These are phyloP conservation scores for Fomitopsis serialis DNA, from an alignment of 768 basidiomycete species.

Conservation along the genomic window DNA sequence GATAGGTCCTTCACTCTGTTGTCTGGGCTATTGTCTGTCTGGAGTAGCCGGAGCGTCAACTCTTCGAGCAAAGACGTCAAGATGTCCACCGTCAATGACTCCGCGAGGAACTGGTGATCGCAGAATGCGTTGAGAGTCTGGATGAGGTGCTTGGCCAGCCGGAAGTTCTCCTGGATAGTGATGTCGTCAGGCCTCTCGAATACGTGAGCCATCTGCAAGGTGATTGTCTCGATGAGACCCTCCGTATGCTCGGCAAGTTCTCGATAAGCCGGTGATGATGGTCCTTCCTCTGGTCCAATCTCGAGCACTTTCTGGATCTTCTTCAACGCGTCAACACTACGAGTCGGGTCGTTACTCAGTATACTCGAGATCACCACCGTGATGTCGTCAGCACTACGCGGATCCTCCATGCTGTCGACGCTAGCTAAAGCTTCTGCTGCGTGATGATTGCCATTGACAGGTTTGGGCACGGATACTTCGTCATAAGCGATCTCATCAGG, in stretches of 20 bases:
- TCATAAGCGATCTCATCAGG: neutral
- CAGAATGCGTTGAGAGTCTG: constrained; percentile 95
- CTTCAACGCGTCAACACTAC: constrained; percentile 92
- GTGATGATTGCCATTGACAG: constrained; percentile 1
- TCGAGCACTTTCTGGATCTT: constrained; percentile 84
- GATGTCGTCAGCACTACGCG: constrained; percentile 48
- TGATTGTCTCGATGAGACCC: constrained; percentile 85
- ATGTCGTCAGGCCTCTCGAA: constrained; percentile 81
- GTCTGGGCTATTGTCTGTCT: constrained; percentile 84
- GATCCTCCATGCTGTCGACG: constrained; percentile 23
- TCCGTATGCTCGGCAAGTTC: constrained; percentile 77
- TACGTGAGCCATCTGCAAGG: constrained; percentile 85
- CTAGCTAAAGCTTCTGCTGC: neutral
- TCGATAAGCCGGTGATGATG: constrained; percentile 62
- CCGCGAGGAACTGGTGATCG: constrained; percentile 82
- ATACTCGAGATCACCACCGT: constrained; percentile 84
- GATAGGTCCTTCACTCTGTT: constrained; percentile 90
- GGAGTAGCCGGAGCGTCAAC: constrained; percentile 83
- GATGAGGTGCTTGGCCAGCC: constrained; percentile 94
- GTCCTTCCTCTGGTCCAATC: constrained; percentile 67
- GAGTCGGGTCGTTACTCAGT: constrained; percentile 76
- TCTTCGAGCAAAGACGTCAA: constrained; percentile 87
- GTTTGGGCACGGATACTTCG: neutral
- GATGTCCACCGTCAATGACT: constrained; percentile 80
- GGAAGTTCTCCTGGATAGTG: constrained; percentile 73